phyloP scores from a whole-genome alignment of 345 rosid species.

The Moricandia moricandioides region DNA sequence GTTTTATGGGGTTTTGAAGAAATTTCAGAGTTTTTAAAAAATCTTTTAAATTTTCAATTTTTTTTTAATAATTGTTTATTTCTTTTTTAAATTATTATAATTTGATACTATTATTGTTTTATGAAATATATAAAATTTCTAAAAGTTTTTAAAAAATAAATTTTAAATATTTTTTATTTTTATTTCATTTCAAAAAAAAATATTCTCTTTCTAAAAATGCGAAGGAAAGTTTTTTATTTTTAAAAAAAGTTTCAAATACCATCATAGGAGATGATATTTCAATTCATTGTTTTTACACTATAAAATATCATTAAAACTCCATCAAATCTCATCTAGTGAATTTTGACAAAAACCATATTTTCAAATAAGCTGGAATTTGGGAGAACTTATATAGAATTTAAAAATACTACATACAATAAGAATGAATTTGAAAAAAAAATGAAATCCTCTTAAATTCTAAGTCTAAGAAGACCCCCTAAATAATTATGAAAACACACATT shows the following conservation, averaged over 20 bases:
- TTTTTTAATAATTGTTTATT: too few relatives aligned
- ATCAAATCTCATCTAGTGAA: background rate
- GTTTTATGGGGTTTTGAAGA: background rate
- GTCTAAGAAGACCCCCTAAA: too few relatives aligned
- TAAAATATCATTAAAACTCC: background rate
- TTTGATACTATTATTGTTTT: background rate
- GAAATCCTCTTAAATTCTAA: background rate
- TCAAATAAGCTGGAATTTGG: background rate
- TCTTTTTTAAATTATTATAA: too few relatives aligned
- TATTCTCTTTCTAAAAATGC: too few relatives aligned
- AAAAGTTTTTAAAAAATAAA: too few relatives aligned
- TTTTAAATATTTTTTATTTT: too few relatives aligned
- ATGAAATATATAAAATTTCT: background rate
- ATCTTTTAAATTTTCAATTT: too few relatives aligned
- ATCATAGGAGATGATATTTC: background rate
- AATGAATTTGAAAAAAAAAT: background rate
- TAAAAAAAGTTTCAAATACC: background rate
- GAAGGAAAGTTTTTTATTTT: too few relatives aligned
- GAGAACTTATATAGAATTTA: background rate
- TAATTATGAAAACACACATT: too few relatives aligned
- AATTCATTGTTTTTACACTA: background rate
- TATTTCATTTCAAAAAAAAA: too few relatives aligned
- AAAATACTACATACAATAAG: background rate
- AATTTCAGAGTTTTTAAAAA: background rate
- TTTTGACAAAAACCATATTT: background rate